Conservation (phyloP, 768 basidiomycete genomes). For the Chalciporus pseudorubinellus region DNA sequence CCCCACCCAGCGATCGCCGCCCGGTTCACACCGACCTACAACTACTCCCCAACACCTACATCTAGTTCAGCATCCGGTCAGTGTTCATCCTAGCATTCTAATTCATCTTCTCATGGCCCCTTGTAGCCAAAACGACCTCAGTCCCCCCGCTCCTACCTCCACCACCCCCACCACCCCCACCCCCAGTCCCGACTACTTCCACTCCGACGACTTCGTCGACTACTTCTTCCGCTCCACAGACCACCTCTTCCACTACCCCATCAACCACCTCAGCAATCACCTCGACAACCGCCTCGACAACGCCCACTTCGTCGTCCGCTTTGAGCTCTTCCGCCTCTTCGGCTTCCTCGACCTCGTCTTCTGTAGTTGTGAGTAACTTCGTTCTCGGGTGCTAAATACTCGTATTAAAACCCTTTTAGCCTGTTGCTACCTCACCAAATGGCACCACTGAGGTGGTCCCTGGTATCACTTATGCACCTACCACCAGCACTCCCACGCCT, state of each 20-base stretch:
- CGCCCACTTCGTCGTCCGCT: conserved; percentile 5
- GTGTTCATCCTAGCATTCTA: too few relatives aligned
- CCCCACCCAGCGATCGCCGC: conserved; percentile 10
- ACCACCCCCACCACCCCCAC: conserved; percentile 8
- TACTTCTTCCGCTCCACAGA: conserved; percentile 9
- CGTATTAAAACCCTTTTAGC: not conserved
- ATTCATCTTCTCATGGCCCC: too few relatives aligned
- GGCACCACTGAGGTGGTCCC: not conserved
- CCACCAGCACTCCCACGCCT: conserved; percentile 11
- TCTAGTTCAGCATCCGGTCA: too few relatives aligned
- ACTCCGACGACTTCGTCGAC: too few relatives aligned
- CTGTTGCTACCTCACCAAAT: not conserved
- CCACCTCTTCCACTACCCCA: not conserved
- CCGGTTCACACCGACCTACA: conserved; percentile 8
- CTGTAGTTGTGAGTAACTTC: conserved; percentile 21
- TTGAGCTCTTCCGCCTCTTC: conserved; percentile 10
- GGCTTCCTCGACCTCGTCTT: not conserved
- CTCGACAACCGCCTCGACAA: conserved; percentile 5
- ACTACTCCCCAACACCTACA: not conserved
- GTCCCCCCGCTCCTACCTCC: conserved; percentile 12
- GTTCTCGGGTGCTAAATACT: not conserved
- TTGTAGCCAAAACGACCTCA: not conserved
- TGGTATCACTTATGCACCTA: not conserved
- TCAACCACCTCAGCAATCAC: not conserved
- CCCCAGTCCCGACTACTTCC: conserved; percentile 3